Base-by-base conservation (phyloP, 768 basidiomycete genomes). In the Podaxis sp. region DNA sequence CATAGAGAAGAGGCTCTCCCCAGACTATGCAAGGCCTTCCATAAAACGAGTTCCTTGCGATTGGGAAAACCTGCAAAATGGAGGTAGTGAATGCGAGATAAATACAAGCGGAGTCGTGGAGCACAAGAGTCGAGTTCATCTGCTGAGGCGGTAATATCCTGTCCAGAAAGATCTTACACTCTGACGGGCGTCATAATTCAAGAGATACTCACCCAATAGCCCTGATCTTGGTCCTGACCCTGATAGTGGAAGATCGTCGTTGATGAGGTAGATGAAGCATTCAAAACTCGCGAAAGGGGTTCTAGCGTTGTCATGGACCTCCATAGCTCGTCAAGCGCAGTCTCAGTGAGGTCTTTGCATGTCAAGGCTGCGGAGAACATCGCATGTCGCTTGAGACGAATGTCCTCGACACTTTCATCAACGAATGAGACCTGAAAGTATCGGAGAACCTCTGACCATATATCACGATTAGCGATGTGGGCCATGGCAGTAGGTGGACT, bases 241-340 rank as follows among this genome's bases (percentile, higher is more conserved):
- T 22, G 39, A 9, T 17, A n/a, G n/a, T 24, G 6, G 5, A 49
- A 36, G 12, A 33, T n/a, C 4, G 3, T 12, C 3, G 24, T 40
- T 26, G 38, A 11, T 4, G 15, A 24, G 12, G 51, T 12, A 42
- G 51, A 26, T 24, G 49, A 30, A 13, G 49, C 19, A 26, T 52
- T 62, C 4, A 62, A 24, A 6, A 56, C 52, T 11, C 26, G 4
- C 0, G 49, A 42, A 17, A 62, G 39, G 13, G 61, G 61, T 4
- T 48, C 46, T 1, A 62, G 38, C 0, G 61, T 48, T 8, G 12
- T n/a, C 53, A 62, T 49, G 4, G 46, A 55, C 12, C 36, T 62
- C 61, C 61, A 62, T 7, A 55, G 42, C 30, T 38, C 61, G n/a
- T 48, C 40, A n/a, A 62, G 42, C 6, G 61, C 61, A 36, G 19